These are phyloP conservation scores for Podospora fimiseda DNA, from an alignment of 495 filamentous ascomycete genomes.

Conservation along the genomic window DNA sequence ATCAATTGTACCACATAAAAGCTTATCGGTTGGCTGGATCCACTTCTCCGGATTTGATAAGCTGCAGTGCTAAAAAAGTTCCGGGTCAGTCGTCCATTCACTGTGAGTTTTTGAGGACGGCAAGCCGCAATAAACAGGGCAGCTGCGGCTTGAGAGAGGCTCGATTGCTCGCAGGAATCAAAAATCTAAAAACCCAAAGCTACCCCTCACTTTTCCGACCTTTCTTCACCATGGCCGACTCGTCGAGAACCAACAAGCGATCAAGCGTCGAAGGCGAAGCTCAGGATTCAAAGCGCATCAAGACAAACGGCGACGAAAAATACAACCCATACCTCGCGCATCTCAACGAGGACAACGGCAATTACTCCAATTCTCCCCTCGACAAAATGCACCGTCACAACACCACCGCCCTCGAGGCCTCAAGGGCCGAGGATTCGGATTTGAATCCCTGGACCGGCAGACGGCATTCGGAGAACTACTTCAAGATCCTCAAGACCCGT, in stretches of 20 bases:
- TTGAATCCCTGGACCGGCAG: conserved; percentile 76
- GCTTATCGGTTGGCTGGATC: not conserved
- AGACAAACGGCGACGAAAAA: conserved; percentile 29
- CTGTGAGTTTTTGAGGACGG: not conserved
- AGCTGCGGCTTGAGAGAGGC: not conserved
- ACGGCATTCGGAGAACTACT: conserved; percentile 74
- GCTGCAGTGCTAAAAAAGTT: not conserved
- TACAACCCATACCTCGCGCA: conserved; percentile 88
- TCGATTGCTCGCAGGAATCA: too few species aligned
- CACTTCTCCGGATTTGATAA: not conserved
- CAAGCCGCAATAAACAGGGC: not conserved
- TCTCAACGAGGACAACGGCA: conserved; percentile 54
- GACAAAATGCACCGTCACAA: conserved; percentile 66
- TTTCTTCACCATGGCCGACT: conserved; percentile 13
- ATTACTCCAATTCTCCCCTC: conserved; percentile 46
- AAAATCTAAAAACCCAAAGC: conserved; percentile 1
- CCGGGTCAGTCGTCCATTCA: too few species aligned
- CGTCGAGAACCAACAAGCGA: conserved; percentile 23
- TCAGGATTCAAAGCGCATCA: conserved; percentile 29
- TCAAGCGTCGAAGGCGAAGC: conserved; percentile 23
- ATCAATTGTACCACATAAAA: not conserved
- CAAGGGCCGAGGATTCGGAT: conserved; percentile 70
- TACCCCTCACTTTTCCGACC: not conserved
- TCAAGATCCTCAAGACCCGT: conserved; percentile 75
- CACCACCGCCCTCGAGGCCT: conserved; percentile 71